A percentile compares a stretch with the other conserved stretches of the same genome.
phyloP scores from a whole-genome alignment of 2,329 filamentous ascomycete species.

The Colletotrichum horii region DNA sequence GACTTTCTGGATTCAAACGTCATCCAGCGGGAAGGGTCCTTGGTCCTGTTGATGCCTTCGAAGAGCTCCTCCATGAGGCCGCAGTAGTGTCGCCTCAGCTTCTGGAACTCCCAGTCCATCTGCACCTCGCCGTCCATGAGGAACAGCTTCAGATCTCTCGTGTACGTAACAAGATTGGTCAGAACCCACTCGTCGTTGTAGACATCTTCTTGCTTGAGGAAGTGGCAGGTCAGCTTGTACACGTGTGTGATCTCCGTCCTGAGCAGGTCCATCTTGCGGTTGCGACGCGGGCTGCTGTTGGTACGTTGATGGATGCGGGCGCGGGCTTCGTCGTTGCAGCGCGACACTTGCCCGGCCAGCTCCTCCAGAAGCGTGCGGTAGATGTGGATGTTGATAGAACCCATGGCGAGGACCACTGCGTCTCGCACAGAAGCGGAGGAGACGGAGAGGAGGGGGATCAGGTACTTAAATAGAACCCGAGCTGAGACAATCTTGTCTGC shows the following conservation, averaged over 20 bases:
- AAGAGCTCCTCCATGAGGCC: constrained; percentile 92
- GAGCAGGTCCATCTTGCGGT: constrained; percentile 82
- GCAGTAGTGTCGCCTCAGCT: constrained; percentile 90
- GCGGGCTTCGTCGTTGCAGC: constrained; percentile 88
- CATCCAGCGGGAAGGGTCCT: constrained; percentile 91
- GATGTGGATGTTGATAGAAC: constrained; percentile 93
- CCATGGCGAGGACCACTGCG: constrained; percentile 88
- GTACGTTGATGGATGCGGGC: constrained; percentile 85
- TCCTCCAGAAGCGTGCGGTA: constrained; percentile 92
- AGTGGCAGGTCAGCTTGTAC: constrained; percentile 91
- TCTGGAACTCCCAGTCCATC: constrained; percentile 93
- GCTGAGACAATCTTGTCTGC: constrained; percentile 86
- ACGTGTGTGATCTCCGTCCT: constrained; percentile 96
- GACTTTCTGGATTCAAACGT: constrained; percentile 96
- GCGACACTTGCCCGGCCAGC: constrained; percentile 82
- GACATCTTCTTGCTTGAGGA: constrained; percentile 78
- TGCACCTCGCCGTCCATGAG: constrained; percentile 95
- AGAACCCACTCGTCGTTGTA: constrained; percentile 91
- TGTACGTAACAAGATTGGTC: constrained; percentile 85
- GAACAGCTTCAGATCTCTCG: constrained; percentile 91
- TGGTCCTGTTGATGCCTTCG: constrained; percentile 84
- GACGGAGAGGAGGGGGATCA: constrained; percentile 85
- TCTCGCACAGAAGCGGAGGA: constrained; percentile 83
- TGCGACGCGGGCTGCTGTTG: constrained; percentile 81
- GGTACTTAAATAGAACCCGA: constrained; percentile 85